Conservation (phyloP, 345 rosid genomes). For the Rhodomyrtus tomentosa region DNA sequence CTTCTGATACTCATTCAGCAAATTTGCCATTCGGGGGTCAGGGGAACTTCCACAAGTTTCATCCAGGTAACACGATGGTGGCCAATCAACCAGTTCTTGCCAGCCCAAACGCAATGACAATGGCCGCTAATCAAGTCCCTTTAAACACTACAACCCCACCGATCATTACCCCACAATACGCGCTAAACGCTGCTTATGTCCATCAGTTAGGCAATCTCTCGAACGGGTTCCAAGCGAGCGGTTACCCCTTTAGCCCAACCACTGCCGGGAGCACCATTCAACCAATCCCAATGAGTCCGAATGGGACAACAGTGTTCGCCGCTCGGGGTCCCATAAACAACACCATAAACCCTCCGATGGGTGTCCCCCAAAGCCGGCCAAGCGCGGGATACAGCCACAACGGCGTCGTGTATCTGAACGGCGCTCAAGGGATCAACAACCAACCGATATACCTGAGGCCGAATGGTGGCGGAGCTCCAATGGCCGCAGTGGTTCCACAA, state of each 20-base stretch:
- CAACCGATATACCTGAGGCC: not conserved
- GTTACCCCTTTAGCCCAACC: not conserved
- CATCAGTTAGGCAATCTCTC: not conserved
- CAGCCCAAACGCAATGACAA: not conserved
- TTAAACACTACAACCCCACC: not conserved
- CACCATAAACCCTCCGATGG: not conserved
- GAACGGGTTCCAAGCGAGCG: not conserved
- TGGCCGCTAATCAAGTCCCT: not conserved
- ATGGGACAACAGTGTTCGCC: not conserved
- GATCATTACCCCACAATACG: not conserved
- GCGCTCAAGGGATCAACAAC: not conserved
- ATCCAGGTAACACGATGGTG: not conserved
- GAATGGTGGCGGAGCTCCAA: not conserved
- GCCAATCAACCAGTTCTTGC: not conserved
- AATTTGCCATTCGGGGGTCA: not conserved
- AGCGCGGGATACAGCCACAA: not conserved
- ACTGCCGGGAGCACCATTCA: not conserved
- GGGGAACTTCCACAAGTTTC: not conserved
- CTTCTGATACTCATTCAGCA: not conserved
- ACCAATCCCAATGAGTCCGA: not conserved
- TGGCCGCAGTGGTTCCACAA: not conserved
- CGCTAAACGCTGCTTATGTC: not conserved
- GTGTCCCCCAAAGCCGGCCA: not conserved
- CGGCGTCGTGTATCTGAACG: not conserved
- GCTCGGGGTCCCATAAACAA: not conserved